Conservation (phyloP, 208 protist species). For the Crithidia sp. region DNA sequence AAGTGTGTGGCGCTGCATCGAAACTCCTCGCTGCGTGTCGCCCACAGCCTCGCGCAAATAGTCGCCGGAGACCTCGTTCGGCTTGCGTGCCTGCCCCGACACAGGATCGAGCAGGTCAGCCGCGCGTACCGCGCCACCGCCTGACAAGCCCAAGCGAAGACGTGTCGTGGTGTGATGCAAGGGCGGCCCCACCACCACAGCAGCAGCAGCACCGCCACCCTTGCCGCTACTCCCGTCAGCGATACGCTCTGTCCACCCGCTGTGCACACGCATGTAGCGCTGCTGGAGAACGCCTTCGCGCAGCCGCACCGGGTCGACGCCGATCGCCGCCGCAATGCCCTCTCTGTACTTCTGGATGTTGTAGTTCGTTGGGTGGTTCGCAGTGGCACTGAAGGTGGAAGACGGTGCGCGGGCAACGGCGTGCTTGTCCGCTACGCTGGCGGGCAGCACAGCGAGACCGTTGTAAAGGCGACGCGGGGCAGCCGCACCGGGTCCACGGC, state of each 20-base stretch:
- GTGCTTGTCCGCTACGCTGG: conserved; percentile 7
- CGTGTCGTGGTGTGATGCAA: conserved; percentile 9
- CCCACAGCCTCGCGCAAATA: conserved; percentile 5
- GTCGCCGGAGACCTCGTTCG: conserved; percentile 27
- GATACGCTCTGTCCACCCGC: conserved; percentile 5
- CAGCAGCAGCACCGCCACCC: not conserved
- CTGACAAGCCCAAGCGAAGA: conserved; percentile 1
- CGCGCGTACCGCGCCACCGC: conserved; percentile 4
- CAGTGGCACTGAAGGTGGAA: conserved; percentile 2
- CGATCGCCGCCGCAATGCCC: conserved; percentile 15
- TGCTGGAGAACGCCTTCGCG: conserved; percentile 11
- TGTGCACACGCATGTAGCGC: conserved; percentile 18
- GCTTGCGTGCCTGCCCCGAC: conserved; percentile 24
- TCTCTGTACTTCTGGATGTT: conserved; percentile 15
- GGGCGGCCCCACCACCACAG: too few relatives aligned
- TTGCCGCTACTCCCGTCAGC: not conserved
- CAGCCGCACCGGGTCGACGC: conserved; percentile 24
- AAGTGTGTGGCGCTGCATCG: not conserved
- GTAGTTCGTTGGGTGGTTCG: conserved; percentile 9
- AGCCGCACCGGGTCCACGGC: conserved; percentile 17
- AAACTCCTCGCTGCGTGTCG: not conserved
- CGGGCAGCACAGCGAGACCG: conserved; percentile 13
- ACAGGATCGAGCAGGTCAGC: conserved; percentile 23
- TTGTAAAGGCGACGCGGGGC: conserved; percentile 4
- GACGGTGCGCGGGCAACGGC: conserved; percentile 9